Conservation (phyloP, 2,329 filamentous ascomycete genomes). For the Claviceps purpurea region DNA sequence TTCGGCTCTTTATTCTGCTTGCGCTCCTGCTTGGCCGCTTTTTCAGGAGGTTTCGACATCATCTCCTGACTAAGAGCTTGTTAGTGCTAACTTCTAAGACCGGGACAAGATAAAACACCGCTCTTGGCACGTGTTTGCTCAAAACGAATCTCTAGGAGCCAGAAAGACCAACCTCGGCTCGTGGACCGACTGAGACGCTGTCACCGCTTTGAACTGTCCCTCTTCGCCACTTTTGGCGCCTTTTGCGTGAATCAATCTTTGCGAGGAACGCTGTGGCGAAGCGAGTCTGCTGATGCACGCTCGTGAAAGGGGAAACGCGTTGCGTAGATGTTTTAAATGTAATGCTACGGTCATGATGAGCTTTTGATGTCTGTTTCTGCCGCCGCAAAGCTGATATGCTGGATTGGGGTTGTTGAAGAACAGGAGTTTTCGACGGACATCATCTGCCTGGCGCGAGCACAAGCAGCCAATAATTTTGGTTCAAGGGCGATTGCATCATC, state of each 20-base stretch:
- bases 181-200: conserved; percentile 1
- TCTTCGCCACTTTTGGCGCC: neutral
- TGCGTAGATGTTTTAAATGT: neutral
- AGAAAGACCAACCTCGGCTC: neutral
- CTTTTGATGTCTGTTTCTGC: neutral
- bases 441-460: neutral
- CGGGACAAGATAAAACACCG: neutral
- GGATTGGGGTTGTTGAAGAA: neutral
- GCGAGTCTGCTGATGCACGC: neutral
- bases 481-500: neutral
- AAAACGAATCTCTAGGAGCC: neutral
- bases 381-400: neutral
- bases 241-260: neutral
- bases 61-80: neutral
- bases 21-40: neutral
- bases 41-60: neutral
- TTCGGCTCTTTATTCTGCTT: neutral
- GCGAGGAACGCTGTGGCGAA: neutral
- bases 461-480: neutral
- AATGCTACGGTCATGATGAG: neutral
- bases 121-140: neutral
- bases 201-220: conserved; percentile 1
- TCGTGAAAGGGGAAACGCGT: neutral
- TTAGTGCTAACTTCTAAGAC: neutral
- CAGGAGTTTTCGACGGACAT: neutral